phyloP scores from a whole-genome alignment of 805 yeast species.

The Starmerella asiatica region DNA sequence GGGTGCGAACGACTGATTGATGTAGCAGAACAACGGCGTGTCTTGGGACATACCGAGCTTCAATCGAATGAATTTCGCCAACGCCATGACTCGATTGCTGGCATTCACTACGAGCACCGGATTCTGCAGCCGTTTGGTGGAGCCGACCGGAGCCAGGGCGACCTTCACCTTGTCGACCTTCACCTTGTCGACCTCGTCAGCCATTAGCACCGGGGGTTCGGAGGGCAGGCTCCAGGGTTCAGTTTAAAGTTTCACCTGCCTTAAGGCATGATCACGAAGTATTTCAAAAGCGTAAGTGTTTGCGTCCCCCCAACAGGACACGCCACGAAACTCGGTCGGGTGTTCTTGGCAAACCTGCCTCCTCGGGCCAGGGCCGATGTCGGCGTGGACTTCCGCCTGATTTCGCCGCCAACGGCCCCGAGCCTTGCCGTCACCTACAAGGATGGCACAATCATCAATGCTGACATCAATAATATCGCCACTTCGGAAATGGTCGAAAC shows the following conservation, averaged over 20 bases:
- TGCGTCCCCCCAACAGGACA: constrained; percentile 33
- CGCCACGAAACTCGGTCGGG: constrained; percentile 61
- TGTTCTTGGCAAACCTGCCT: constrained; percentile 68
- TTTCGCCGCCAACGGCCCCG: constrained; percentile 39
- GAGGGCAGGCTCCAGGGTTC: background rate
- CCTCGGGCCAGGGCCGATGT: constrained; percentile 52
- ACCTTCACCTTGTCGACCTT: constrained; percentile 25
- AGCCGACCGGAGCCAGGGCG: constrained; percentile 42
- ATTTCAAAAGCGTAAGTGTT: constrained; percentile 63
- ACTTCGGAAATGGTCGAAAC: constrained; percentile 50
- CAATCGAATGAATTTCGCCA: constrained; percentile 33
- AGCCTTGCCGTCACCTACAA: constrained; percentile 62
- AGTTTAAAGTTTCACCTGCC: background rate
- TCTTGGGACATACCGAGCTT: constrained; percentile 24
- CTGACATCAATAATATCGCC: constrained; percentile 46
- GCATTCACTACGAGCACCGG: constrained; percentile 34
- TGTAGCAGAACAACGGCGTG: constrained; percentile 30
- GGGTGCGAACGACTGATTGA: constrained; percentile 32
- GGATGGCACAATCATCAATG: constrained; percentile 58
- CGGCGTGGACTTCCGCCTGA: constrained; percentile 49
- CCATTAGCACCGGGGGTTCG: background rate
- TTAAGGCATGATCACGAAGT: constrained; percentile 68
- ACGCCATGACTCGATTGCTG: constrained; percentile 34
- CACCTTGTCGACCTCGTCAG: background rate
- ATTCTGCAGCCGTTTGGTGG: constrained; percentile 38